Evolutionary conservation across 2,329 filamentous ascomycete genomes (phyloP).

Genomic region (Aspergillus tubingensis): DNA sequence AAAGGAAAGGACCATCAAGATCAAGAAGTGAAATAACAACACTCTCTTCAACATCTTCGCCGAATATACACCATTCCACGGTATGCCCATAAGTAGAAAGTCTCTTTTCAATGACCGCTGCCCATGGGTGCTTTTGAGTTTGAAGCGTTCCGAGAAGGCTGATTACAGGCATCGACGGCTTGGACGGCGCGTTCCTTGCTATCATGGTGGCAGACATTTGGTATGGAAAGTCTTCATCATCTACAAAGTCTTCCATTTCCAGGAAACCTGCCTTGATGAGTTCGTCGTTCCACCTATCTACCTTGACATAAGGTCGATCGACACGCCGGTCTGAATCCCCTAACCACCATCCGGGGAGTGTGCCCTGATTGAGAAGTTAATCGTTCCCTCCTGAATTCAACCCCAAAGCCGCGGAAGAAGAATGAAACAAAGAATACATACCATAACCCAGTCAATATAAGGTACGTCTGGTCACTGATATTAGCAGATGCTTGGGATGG

Average conservation of each 20-base stretch:
- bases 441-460: neutral
- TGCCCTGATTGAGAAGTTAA: slow-evolving; percentile 14
- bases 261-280: slow-evolving; percentile 35
- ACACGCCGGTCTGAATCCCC: slow-evolving; percentile 28
- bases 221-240: slow-evolving; percentile 19
- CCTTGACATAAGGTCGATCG: slow-evolving; percentile 26
- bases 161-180: neutral
- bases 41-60: neutral
- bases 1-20: slow-evolving; percentile 11
- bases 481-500: neutral
- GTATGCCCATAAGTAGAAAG: neutral
- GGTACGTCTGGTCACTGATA: neutral
- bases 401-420: fast-evolving
- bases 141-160: neutral
- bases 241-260: slow-evolving; percentile 26
- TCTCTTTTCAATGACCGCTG: neutral
- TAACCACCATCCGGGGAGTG: slow-evolving; percentile 35
- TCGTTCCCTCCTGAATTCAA: neutral
- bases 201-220: slow-evolving; percentile 9
- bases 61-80: slow-evolving; percentile 2
- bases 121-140: neutral
- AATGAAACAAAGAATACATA: neutral
- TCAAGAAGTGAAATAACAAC: slow-evolving; percentile 14
- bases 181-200: neutral
- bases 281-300: slow-evolving; percentile 29